phyloP scores from a whole-genome alignment of 805 yeast species.

The Pichia scutulata region DNA sequence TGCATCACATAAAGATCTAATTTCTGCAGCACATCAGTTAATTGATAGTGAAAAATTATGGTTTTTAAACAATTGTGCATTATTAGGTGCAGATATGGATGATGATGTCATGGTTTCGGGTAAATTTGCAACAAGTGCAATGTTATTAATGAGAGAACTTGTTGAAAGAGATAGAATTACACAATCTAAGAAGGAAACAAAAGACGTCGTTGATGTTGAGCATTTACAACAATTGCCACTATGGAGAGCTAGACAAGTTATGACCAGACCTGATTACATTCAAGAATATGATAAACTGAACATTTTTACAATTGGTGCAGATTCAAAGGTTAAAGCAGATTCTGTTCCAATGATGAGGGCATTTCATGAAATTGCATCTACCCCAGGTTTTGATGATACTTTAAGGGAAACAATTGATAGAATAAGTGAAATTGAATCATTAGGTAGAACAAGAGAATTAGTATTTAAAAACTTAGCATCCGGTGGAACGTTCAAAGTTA shows the following conservation, averaged over 20 bases:
- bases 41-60: conserved; percentile 79
- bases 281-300: conserved; percentile 68
- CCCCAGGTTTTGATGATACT: conserved; percentile 63
- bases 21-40: conserved; percentile 57
- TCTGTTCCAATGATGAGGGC: conserved; percentile 88
- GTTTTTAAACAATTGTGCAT: conserved; percentile 77
- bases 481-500: conserved; percentile 39
- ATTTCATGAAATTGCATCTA: conserved; percentile 65
- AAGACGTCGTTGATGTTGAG: neutral
- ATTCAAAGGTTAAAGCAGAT: conserved; percentile 68
- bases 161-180: conserved; percentile 54
- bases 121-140: conserved; percentile 65
- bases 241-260: conserved; percentile 78
- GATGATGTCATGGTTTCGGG: conserved; percentile 86
- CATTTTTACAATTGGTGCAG: conserved; percentile 71
- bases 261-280: conserved; percentile 80
- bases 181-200: conserved; percentile 19
- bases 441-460: conserved; percentile 71
- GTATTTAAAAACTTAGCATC: conserved; percentile 59
- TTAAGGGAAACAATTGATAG: conserved; percentile 59
- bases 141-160: conserved; percentile 61
- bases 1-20: conserved; percentile 47
- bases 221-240: conserved; percentile 65
- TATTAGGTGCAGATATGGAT: conserved; percentile 72
- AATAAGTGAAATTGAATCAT: conserved; percentile 66